phyloP scores from a whole-genome alignment of 805 yeast species.

The Candida tallmaniae region DNA sequence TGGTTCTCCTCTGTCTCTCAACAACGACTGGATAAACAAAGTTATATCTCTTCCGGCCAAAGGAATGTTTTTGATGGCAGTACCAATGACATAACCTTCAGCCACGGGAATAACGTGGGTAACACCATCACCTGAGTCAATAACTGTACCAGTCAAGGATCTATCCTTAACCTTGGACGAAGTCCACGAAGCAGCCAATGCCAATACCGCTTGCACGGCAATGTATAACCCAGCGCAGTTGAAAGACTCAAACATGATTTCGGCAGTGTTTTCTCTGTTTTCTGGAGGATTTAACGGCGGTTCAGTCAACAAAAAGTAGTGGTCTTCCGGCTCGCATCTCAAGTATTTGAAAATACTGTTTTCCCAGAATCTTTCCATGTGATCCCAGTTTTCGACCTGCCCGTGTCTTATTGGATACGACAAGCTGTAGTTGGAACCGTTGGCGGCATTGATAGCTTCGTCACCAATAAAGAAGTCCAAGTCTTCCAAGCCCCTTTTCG shows the following conservation, averaged over 20 bases:
- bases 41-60: conserved; percentile 99
- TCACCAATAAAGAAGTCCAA: conserved; percentile 93
- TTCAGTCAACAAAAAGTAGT: conserved; percentile 89
- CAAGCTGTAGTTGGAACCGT: conserved; percentile 82
- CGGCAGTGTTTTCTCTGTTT: conserved; percentile 97
- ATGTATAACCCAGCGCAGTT: conserved; percentile 98
- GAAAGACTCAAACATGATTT: conserved; percentile 97
- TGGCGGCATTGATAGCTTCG: conserved; percentile 89
- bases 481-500: conserved; percentile 89
- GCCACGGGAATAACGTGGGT: conserved; percentile 99
- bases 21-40: conserved; percentile 81
- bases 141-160: conserved; percentile 96
- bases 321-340: conserved; percentile 98
- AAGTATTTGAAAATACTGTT: conserved; percentile 92
- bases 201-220: conserved; percentile 98
- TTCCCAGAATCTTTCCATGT: conserved; percentile 99
- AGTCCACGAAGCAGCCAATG: conserved; percentile 99
- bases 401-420: conserved; percentile 96
- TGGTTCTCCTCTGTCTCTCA: conserved; percentile 95
- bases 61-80: conserved; percentile 95
- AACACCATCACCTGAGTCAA: conserved; percentile 98
- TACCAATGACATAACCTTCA: conserved; percentile 97
- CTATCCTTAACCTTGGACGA: conserved; percentile 92
- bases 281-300: conserved; percentile 99
- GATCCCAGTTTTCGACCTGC: conserved; percentile 99